Conservation (phyloP, 23 red algal genomes). For the Gracilaria gracilis region DNA sequence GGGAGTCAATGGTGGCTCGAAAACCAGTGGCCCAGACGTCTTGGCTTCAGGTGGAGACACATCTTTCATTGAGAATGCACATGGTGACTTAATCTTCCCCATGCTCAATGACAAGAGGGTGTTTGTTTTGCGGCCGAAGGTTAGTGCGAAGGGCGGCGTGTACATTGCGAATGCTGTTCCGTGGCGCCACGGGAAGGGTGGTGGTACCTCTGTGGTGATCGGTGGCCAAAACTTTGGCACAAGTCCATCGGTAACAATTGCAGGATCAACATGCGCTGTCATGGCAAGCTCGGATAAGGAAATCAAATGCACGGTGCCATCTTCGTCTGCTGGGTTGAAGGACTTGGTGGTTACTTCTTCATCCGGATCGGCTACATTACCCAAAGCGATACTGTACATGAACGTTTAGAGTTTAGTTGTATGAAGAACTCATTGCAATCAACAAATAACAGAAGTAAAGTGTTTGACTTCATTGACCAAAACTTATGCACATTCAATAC, state of each 20-base stretch:
- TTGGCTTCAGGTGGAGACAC: slow-evolving; percentile 25
- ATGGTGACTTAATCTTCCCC: slow-evolving; percentile 58
- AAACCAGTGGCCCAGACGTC: slow-evolving; percentile 36
- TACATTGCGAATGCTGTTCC: slow-evolving; percentile 29
- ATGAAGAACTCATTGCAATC: not conserved
- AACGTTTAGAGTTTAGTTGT: slow-evolving; percentile 18
- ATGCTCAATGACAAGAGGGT: slow-evolving; percentile 31
- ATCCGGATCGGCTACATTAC: slow-evolving; percentile 15
- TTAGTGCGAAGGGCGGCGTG: not conserved
- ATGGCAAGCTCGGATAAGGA: slow-evolving; percentile 23
- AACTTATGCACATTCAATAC: no score
- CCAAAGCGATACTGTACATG: slow-evolving; percentile 54
- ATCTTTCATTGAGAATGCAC: slow-evolving; percentile 36
- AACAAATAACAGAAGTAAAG: not conserved
- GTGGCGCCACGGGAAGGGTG: slow-evolving; percentile 32
- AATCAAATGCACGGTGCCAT: slow-evolving; percentile 57
- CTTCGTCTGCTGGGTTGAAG: slow-evolving; percentile 38
- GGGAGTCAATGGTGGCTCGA: slow-evolving; percentile 44
- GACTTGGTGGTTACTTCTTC: slow-evolving; percentile 34
- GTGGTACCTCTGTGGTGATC: slow-evolving; percentile 14
- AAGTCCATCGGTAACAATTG: slow-evolving; percentile 21
- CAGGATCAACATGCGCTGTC: slow-evolving; percentile 16
- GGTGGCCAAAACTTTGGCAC: slow-evolving; percentile 35
- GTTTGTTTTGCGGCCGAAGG: slow-evolving; percentile 28
- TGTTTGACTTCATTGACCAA: not conserved